phyloP scores from a whole-genome alignment of 306 rosid genomes.

The Styphnolobium japonicum region DNA sequence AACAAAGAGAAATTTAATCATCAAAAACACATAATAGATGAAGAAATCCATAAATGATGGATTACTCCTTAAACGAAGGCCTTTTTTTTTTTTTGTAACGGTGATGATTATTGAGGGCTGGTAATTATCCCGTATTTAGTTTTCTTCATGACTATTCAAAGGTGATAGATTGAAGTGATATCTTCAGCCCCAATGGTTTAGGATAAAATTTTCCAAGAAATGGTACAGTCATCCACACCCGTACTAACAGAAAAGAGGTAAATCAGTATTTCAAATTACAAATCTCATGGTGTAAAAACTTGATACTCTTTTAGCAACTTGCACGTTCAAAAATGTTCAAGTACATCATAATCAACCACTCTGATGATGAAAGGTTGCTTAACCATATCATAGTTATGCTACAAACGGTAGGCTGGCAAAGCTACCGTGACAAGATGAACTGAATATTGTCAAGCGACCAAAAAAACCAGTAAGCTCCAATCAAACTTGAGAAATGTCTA shows the following conservation, averaged over 20 bases:
- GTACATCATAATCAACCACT: slow-evolving; percentile 24
- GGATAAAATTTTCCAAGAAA: background rate
- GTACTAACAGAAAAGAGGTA: slow-evolving; percentile 3
- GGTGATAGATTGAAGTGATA: background rate
- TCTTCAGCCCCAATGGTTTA: background rate
- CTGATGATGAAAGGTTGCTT: slow-evolving; percentile 12
- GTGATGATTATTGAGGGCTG: too few relatives aligned
- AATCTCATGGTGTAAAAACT: background rate
- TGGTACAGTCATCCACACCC: background rate
- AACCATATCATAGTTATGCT: slow-evolving; percentile 41
- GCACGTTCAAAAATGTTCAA: slow-evolving; percentile 23
- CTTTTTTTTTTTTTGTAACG: too few relatives aligned
- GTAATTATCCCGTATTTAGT: too few relatives aligned
- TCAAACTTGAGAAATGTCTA: slow-evolving; percentile 38
- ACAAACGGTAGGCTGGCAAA: slow-evolving; percentile 40
- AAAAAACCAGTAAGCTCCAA: slow-evolving; percentile 33
- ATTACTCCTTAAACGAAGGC: too few relatives aligned
- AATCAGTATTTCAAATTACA: slow-evolving; percentile 7
- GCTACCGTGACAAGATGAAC: slow-evolving; percentile 32
- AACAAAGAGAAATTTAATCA: too few relatives aligned
- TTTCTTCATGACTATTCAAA: too few relatives aligned
- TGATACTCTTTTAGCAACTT: slow-evolving; percentile 18
- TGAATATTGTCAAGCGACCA: slow-evolving; percentile 27
- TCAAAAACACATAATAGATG: too few relatives aligned
- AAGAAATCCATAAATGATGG: too few relatives aligned